Percentiles rank a stretch among this genome's conserved stretches.
phyloP scores from a whole-genome alignment of 257 asterid species.

The Lycium ferocissimum region DNA sequence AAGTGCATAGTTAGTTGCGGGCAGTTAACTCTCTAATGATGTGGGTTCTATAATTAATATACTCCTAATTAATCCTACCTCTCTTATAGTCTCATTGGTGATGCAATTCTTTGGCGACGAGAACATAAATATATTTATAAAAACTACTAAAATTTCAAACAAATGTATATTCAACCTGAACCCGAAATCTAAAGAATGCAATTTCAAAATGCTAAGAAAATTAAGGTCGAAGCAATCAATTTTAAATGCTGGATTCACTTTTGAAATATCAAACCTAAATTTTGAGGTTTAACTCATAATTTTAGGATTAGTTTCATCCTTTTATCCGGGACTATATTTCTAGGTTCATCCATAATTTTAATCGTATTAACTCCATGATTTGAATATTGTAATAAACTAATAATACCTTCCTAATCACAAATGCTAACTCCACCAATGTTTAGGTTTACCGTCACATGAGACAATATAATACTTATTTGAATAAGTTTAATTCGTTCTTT shows the following conservation, averaged over 20 bases:
- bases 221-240: background rate
- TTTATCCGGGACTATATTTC: no score
- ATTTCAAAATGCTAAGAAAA: no score
- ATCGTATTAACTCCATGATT: background rate
- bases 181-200: background rate
- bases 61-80: background rate
- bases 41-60: background rate
- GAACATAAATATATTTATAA: no score
- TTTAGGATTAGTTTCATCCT: no score
- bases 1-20: slow-evolving; percentile 17
- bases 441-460: background rate
- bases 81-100: no score
- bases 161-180: background rate
- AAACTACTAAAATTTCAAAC: no score
- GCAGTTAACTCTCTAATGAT: slow-evolving; percentile 5
- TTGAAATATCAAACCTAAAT: no score
- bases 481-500: background rate
- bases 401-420: background rate
- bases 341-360: no score
- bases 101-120: no score
- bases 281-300: no score
- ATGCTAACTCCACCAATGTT: slow-evolving; percentile 21
- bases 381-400: background rate
- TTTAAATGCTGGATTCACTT: background rate
- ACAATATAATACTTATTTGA: background rate